phyloP scores from a whole-genome alignment of 2,329 filamentous ascomycete genomes.

The Nigrospora osmanthi region DNA sequence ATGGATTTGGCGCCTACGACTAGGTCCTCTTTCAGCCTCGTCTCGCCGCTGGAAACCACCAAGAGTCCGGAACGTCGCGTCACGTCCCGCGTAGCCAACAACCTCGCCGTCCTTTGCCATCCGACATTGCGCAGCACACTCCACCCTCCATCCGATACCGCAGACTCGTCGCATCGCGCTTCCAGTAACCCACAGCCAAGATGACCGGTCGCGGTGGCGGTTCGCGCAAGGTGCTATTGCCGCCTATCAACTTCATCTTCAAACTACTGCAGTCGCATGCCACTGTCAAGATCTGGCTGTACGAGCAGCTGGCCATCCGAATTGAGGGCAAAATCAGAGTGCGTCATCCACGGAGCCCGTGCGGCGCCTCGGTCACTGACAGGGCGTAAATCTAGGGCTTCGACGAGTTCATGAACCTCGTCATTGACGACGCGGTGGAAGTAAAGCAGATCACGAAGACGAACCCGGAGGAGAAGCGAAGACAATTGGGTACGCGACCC shows the following conservation, averaged over 20 bases:
- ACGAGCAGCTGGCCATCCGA: slow-evolving; percentile 87
- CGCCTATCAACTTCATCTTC: slow-evolving; percentile 79
- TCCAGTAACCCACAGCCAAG: slow-evolving; percentile 9
- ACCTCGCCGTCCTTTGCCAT: too few species aligned
- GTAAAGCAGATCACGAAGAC: slow-evolving; percentile 79
- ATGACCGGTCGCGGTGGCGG: slow-evolving; percentile 56
- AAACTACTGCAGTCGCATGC: slow-evolving; percentile 78
- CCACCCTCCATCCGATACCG: neutral
- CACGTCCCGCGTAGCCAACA: too few species aligned
- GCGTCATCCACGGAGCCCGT: slow-evolving; percentile 21
- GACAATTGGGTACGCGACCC: slow-evolving; percentile 60
- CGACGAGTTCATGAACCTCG: slow-evolving; percentile 99
- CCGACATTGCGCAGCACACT: too few species aligned
- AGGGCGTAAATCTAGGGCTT: slow-evolving; percentile 59
- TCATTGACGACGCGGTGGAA: slow-evolving; percentile 91
- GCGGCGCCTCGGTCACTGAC: too few species aligned
- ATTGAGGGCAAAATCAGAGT: slow-evolving; percentile 97
- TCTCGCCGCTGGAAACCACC: too few species aligned
- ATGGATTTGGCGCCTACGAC: too few species aligned
- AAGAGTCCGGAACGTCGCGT: too few species aligned
- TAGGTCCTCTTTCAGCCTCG: too few species aligned
- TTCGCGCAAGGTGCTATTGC: slow-evolving; percentile 51
- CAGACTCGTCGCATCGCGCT: neutral
- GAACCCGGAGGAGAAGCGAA: slow-evolving; percentile 66
- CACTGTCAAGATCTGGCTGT: slow-evolving; percentile 91